These are phyloP conservation scores for Leptographium procerum DNA, from an alignment of 2,329 filamentous ascomycete species.

Conservation along the genomic window DNA sequence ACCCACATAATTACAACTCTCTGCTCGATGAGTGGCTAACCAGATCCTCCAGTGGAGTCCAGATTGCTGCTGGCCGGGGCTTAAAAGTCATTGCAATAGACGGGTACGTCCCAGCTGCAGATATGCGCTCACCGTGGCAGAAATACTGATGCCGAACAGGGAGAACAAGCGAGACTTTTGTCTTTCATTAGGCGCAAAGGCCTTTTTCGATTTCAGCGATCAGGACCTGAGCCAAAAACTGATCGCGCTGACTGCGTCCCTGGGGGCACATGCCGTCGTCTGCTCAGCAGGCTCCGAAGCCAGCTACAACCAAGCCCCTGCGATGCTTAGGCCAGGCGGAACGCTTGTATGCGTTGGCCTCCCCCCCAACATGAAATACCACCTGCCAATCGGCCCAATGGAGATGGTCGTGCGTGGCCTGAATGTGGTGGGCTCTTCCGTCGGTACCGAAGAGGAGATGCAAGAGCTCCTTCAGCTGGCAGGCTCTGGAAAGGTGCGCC, in stretches of 20 bases:
- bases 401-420: not conserved
- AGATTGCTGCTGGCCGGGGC: slow-evolving; percentile 1
- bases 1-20: not conserved
- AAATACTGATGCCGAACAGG: not conserved
- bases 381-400: not conserved
- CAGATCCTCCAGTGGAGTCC: not conserved
- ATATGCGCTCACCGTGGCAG: not conserved
- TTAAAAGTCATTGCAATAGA: slow-evolving; percentile 6
- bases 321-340: not conserved
- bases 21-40: not conserved
- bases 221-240: not conserved
- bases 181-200: not conserved
- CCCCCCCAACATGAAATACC: not conserved
- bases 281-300: not conserved
- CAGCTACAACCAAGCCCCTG: not conserved
- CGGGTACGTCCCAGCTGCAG: not conserved
- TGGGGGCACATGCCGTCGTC: slow-evolving; percentile 3
- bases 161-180: slow-evolving; percentile 6
- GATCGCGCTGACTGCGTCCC: not conserved
- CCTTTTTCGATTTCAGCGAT: slow-evolving; percentile 1
- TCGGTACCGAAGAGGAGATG: not conserved
- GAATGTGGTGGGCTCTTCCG: not conserved
- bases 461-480: not conserved
- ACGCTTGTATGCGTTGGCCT: not conserved
- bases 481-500: not conserved